These are phyloP conservation scores for Fraxinus floribunda DNA, from an alignment of 305 asterid genomes.

Conservation along the genomic window DNA sequence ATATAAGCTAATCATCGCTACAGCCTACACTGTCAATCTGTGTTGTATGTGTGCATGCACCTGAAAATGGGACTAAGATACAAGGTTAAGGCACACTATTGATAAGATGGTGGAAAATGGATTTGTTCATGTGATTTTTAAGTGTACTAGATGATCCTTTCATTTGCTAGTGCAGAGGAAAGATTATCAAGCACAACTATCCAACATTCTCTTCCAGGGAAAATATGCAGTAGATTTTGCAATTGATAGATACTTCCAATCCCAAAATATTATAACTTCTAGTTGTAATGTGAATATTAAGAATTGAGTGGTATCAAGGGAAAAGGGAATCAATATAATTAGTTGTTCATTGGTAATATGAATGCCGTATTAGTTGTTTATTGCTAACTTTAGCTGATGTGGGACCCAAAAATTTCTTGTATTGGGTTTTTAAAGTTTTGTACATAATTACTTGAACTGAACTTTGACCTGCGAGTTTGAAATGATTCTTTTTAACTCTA, in stretches of 20 bases:
- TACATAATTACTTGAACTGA: neutral
- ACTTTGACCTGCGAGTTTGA: neutral
- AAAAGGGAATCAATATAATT: neutral
- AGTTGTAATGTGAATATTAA: neutral
- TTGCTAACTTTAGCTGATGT: neutral
- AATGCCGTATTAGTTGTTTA: neutral
- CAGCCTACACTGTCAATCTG: neutral
- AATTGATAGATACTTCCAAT: neutral
- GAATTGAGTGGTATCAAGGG: neutral
- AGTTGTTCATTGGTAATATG: neutral
- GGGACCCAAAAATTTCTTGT: neutral
- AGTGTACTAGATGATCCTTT: neutral
- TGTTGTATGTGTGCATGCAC: neutral
- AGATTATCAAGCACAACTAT: neutral
- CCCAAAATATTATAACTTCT: neutral
- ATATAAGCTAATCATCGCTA: neutral
- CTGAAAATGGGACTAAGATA: neutral
- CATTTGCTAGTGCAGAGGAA: neutral
- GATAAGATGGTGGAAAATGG: neutral
- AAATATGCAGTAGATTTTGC: neutral
- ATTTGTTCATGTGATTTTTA: neutral
- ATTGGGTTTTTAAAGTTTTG: neutral
- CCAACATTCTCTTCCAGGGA: neutral
- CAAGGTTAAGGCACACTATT: conserved; percentile 2
- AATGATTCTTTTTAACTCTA: neutral